A percentile compares a stretch with the other conserved stretches of the same genome.
phyloP scores from a whole-genome alignment of 768 basidiomycete genomes.

The Phylloporus arenicola region DNA sequence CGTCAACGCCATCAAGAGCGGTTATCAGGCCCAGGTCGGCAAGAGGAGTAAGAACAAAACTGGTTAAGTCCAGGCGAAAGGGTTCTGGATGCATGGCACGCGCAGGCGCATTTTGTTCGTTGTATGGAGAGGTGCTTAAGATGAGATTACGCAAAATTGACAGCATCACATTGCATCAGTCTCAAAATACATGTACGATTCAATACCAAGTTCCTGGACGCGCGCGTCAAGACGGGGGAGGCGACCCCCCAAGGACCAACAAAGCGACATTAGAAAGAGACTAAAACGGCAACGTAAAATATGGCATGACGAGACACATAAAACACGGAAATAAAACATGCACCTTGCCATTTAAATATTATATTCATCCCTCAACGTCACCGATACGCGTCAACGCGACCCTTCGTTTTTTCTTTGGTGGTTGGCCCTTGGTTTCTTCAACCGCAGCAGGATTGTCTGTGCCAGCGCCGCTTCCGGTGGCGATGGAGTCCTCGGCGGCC shows the following conservation, averaged over 20 bases:
- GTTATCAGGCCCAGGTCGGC: constrained; percentile 95
- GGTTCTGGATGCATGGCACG: background rate
- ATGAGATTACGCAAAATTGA: constrained; percentile 5
- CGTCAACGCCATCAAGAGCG: constrained; percentile 96
- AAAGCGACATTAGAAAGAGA: constrained; percentile 11
- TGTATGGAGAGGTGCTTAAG: constrained; percentile 1
- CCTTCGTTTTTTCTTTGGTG: constrained; percentile 81
- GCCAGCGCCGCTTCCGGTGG: constrained; percentile 9
- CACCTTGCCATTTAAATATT: background rate
- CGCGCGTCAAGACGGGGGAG: constrained; percentile 4
- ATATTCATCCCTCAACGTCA: constrained; percentile 38
- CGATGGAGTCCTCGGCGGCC: constrained; percentile 21
- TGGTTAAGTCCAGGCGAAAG: constrained; percentile 41
- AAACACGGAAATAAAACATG: constrained; percentile 4
- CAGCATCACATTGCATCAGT: constrained; percentile 17
- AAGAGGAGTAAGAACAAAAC: constrained; percentile 81
- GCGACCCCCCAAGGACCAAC: background rate
- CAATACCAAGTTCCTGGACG: constrained; percentile 1
- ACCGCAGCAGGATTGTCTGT: constrained; percentile 3
- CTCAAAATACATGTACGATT: constrained; percentile 20
- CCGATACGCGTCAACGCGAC: constrained; percentile 70
- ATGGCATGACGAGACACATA: constrained; percentile 3
- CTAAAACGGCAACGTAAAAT: constrained; percentile 15
- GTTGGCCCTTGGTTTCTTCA: constrained; percentile 38
- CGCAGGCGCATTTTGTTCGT: background rate